Percentiles rank a stretch among this genome's conserved stretches.
phyloP scores from a whole-genome alignment of 164 flowering plant genomes.

The Liriodendron chinense region DNA sequence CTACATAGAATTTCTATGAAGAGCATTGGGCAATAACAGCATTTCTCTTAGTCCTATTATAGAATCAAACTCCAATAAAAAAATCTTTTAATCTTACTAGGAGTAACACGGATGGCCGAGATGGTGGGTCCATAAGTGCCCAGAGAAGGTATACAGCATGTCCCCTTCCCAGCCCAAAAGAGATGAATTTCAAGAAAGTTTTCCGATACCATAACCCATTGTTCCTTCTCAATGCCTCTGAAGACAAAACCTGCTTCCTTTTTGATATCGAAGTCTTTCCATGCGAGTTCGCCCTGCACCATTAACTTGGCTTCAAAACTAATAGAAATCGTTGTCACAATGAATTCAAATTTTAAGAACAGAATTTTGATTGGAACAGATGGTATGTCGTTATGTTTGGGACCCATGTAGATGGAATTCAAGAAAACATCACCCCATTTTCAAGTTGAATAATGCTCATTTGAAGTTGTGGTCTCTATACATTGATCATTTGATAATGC shows the following conservation, averaged over 20 bases:
- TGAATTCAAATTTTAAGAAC: too few species aligned
- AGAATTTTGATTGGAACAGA: too few species aligned
- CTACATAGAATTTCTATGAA: too few species aligned
- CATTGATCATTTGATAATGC: too few species aligned
- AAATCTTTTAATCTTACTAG: slow-evolving; percentile 38
- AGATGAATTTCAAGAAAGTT: slow-evolving; percentile 81
- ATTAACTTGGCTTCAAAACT: not conserved
- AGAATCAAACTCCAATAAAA: too few species aligned
- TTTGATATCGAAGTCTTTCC: slow-evolving; percentile 65
- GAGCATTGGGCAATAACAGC: too few species aligned
- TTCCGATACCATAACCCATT: slow-evolving; percentile 42
- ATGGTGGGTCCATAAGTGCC: slow-evolving; percentile 83
- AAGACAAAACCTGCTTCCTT: slow-evolving; percentile 63
- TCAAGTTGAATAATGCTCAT: too few species aligned
- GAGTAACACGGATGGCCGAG: slow-evolving; percentile 77
- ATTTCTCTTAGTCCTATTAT: too few species aligned
- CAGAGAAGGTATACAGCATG: slow-evolving; percentile 77
- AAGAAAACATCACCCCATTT: too few species aligned
- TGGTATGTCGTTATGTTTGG: too few species aligned
- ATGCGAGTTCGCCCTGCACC: slow-evolving; percentile 46
- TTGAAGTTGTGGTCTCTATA: too few species aligned
- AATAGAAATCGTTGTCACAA: not conserved
- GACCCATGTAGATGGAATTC: too few species aligned
- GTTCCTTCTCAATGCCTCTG: slow-evolving; percentile 39
- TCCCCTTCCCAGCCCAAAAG: slow-evolving; percentile 96